A percentile compares a stretch with the other conserved stretches of the same genome.
phyloP scores from a whole-genome alignment of 805 yeast species.

The Wickerhamiella azymoides region DNA sequence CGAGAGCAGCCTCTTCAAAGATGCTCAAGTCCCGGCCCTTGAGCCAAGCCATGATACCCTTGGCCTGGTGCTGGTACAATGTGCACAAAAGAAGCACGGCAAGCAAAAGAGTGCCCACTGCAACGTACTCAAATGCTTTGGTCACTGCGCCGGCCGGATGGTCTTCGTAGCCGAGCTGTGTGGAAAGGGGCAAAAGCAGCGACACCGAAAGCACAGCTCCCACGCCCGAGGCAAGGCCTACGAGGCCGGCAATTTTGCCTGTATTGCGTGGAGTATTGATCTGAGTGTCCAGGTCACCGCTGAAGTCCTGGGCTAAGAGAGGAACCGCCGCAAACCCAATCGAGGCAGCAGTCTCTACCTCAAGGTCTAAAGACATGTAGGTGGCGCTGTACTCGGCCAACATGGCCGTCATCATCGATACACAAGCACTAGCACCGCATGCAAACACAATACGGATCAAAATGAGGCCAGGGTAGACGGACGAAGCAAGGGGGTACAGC shows the following conservation, averaged over 20 bases:
- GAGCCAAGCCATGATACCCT: slow-evolving; percentile 23
- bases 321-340: slow-evolving; percentile 8
- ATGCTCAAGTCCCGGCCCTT: slow-evolving; percentile 18
- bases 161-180: slow-evolving; percentile 30
- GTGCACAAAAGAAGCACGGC: slow-evolving; percentile 30
- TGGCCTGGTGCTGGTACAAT: slow-evolving; percentile 33
- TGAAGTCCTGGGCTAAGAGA: slow-evolving; percentile 2
- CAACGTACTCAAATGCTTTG: slow-evolving; percentile 32
- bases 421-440: slow-evolving; percentile 40
- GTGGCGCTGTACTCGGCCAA: slow-evolving; percentile 31
- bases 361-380: neutral
- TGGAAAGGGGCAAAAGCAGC: slow-evolving; percentile 43
- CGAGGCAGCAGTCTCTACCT: slow-evolving; percentile 7
- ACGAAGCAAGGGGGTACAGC: slow-evolving; percentile 35
- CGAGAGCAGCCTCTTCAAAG: slow-evolving; percentile 23
- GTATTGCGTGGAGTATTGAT: slow-evolving; percentile 2
- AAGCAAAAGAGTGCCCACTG: slow-evolving; percentile 4
- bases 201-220: slow-evolving; percentile 56
- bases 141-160: slow-evolving; percentile 34
- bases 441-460: slow-evolving; percentile 45
- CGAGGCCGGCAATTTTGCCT: slow-evolving; percentile 45
- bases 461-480: slow-evolving; percentile 37
- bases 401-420: slow-evolving; percentile 48
- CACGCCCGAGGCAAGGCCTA: slow-evolving; percentile 49
- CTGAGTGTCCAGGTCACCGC: neutral